phyloP scores from a whole-genome alignment of 805 yeast genomes.

The Monosporozyma aquatica region DNA sequence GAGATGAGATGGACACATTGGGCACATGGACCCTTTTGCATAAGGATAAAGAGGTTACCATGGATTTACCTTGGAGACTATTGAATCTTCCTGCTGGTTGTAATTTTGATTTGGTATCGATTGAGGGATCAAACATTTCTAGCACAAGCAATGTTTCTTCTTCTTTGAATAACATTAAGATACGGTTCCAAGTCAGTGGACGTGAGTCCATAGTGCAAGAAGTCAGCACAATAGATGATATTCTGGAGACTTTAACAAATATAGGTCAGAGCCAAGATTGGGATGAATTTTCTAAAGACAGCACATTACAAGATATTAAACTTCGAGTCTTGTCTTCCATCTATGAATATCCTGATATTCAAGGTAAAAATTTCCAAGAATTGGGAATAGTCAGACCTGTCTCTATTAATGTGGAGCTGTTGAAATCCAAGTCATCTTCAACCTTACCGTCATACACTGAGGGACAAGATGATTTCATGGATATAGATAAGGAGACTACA shows the following conservation, averaged over 20 bases:
- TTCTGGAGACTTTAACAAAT: conserved; percentile 9
- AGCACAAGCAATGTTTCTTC: neutral
- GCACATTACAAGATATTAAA: conserved; percentile 5
- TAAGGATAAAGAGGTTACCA: conserved; percentile 29
- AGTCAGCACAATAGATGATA: conserved; percentile 14
- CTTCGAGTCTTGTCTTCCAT: conserved; percentile 22
- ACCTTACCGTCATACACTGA: too few relatives aligned
- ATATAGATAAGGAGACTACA: conserved; percentile 20
- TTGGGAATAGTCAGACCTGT: conserved; percentile 16
- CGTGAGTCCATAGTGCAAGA: conserved; percentile 19
- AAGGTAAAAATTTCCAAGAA: conserved; percentile 10
- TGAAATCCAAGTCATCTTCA: too few relatives aligned
- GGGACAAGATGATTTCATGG: conserved; percentile 10
- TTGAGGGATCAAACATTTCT: neutral
- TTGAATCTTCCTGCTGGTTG: conserved; percentile 38
- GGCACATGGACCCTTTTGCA: conserved; percentile 22
- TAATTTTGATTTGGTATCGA: conserved; percentile 28
- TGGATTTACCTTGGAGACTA: conserved; percentile 37
- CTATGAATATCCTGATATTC: conserved; percentile 8
- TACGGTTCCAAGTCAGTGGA: conserved; percentile 27
- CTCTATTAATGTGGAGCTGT: conserved; percentile 8
- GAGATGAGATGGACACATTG: neutral
- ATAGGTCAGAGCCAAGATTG: conserved; percentile 10
- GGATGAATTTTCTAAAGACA: conserved; percentile 3
- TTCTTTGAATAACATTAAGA: conserved; percentile 14